These are phyloP conservation scores for Fusarium tricinctum DNA, from an alignment of 2,329 filamentous ascomycete genomes.

Conservation along the genomic window DNA sequence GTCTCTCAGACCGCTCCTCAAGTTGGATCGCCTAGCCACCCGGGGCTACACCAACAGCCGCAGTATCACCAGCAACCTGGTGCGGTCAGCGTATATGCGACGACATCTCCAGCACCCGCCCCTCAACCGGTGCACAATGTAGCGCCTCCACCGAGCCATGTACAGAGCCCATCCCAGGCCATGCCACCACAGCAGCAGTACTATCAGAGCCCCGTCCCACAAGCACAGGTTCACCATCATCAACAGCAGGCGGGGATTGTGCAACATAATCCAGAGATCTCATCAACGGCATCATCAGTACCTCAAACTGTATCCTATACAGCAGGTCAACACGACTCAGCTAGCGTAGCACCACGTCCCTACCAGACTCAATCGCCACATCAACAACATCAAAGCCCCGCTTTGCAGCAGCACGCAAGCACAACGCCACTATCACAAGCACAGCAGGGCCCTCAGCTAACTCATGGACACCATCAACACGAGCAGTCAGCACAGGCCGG, in stretches of 20 bases:
- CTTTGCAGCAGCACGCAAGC: background rate
- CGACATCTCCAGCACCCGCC: background rate
- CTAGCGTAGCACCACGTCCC: background rate
- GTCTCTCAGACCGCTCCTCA: background rate
- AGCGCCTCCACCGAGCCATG: rapidly evolving
- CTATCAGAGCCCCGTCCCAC: background rate
- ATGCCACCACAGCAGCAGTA: background rate
- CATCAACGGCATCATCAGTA: rapidly evolving
- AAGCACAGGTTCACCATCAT: background rate
- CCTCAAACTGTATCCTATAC: background rate
- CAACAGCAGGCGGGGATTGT: background rate
- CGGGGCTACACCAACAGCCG: background rate
- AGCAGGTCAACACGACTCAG: background rate
- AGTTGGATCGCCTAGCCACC: background rate
- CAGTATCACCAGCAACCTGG: slow-evolving; percentile 4
- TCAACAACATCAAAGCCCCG: background rate
- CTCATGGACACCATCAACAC: background rate
- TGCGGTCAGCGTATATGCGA: background rate
- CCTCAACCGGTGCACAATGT: background rate
- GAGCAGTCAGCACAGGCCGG: background rate
- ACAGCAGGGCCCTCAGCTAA: background rate
- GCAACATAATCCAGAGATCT: background rate
- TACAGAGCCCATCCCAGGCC: background rate
- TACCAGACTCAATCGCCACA: background rate
- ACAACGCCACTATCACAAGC: background rate